These are phyloP conservation scores for Wickerhamiella bombiphila DNA, from an alignment of 805 yeast species.

Conservation along the genomic window DNA sequence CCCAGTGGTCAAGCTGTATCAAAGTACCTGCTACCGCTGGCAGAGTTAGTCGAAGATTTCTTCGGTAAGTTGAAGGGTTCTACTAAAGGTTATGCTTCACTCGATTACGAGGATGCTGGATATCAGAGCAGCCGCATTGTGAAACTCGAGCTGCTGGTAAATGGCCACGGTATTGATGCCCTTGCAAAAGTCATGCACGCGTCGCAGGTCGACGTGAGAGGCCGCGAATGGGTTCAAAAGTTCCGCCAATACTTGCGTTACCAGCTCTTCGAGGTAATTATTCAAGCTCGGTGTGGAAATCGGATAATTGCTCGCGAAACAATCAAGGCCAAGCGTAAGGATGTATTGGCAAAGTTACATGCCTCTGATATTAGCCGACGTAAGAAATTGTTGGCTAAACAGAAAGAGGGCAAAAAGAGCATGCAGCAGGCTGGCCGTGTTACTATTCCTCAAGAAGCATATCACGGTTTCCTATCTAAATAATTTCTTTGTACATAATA, in stretches of 20 bases:
- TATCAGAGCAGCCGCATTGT: slow-evolving; percentile 67
- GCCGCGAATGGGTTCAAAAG: slow-evolving; percentile 67
- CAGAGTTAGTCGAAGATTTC: slow-evolving; percentile 86
- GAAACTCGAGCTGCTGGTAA: slow-evolving; percentile 76
- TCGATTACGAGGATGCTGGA: slow-evolving; percentile 91
- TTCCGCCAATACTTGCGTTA: slow-evolving; percentile 66
- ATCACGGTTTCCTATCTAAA: slow-evolving; percentile 56
- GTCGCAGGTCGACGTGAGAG: slow-evolving; percentile 57
- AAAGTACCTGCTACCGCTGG: slow-evolving; percentile 69
- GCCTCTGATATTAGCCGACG: slow-evolving; percentile 87
- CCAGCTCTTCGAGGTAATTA: slow-evolving; percentile 82
- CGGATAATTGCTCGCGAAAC: slow-evolving; percentile 84
- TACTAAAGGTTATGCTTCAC: slow-evolving; percentile 83
- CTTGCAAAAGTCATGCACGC: slow-evolving; percentile 79
- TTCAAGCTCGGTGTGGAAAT: slow-evolving; percentile 74
- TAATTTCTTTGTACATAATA: no score
- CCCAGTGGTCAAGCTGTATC: slow-evolving; percentile 69
- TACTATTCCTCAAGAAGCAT: slow-evolving; percentile 68
- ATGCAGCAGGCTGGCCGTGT: slow-evolving; percentile 72
- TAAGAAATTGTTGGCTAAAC: slow-evolving; percentile 73
- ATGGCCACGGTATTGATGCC: slow-evolving; percentile 83
- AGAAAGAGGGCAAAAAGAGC: slow-evolving; percentile 83
- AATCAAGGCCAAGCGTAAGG: slow-evolving; percentile 83
- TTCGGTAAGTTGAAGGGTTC: slow-evolving; percentile 84
- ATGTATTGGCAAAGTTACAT: slow-evolving; percentile 84